A percentile compares a stretch with the other conserved stretches of the same genome.
These are phyloP conservation scores for Keithomyces neogunnii DNA, from an alignment of 2,329 filamentous ascomycete genomes.

Conservation along the genomic window DNA sequence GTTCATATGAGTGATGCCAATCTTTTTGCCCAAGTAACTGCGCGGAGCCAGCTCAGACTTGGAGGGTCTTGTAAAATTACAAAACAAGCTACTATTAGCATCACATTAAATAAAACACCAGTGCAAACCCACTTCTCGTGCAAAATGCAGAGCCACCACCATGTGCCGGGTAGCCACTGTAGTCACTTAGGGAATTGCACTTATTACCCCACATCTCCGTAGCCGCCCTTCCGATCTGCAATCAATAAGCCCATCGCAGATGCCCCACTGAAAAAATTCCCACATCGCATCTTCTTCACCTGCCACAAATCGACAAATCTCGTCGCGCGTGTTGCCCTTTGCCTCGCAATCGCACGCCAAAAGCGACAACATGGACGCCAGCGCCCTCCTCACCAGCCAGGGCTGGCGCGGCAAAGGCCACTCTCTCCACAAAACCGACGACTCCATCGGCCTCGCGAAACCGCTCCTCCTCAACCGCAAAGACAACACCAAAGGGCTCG, in stretches of 20 bases:
- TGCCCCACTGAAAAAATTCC: conserved; percentile 1
- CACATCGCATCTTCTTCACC: background rate
- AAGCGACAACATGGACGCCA: conserved; percentile 60
- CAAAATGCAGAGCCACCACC: too few species aligned
- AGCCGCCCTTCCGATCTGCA: too few species aligned
- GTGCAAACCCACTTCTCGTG: too few species aligned
- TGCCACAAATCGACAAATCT: background rate
- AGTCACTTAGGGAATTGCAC: too few species aligned
- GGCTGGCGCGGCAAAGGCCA: conserved; percentile 88
- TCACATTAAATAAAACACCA: too few species aligned
- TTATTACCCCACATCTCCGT: too few species aligned
- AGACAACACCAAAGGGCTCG: conserved; percentile 71
- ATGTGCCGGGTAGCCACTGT: background rate
- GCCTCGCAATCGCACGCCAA: background rate
- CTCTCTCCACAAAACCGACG: conserved; percentile 69
- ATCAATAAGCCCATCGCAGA: background rate
- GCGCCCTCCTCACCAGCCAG: conserved; percentile 72
- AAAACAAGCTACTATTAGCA: too few species aligned
- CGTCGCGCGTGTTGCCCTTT: background rate
- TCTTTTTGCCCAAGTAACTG: too few species aligned
- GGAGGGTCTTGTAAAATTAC: too few species aligned
- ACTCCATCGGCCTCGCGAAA: conserved; percentile 68
- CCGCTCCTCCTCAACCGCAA: conserved; percentile 80
- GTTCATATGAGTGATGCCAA: too few species aligned
- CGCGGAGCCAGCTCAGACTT: too few species aligned